Percentiles rank a stretch among this genome's conserved stretches.
Evolutionary conservation across 331 rosid species (phyloP).

Genomic region (Prunus yedoensis): DNA sequence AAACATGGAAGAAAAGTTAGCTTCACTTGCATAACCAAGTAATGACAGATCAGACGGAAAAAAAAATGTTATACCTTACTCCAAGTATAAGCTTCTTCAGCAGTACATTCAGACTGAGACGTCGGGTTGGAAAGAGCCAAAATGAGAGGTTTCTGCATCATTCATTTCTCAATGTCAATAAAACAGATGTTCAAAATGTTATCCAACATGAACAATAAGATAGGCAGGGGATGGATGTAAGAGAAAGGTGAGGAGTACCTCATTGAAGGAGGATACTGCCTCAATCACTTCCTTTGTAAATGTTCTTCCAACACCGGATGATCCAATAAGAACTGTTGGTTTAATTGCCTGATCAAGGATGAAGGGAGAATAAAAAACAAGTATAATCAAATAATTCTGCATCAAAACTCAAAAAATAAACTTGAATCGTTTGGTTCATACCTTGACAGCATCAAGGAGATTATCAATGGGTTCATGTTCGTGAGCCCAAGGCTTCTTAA

Average conservation of each 20-base stretch:
- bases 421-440: constrained; percentile 18
- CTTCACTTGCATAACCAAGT: background rate
- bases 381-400: background rate
- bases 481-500: constrained; percentile 99
- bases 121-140: constrained; percentile 97
- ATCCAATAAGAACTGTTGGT: constrained; percentile 90
- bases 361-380: background rate
- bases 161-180: constrained; percentile 22
- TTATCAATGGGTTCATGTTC: constrained; percentile 85
- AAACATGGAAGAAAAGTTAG: constrained; percentile 7
- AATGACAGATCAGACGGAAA: background rate
- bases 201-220: background rate
- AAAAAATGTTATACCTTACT: constrained; percentile 52
- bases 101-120: constrained; percentile 97
- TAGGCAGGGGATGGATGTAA: constrained; percentile 2
- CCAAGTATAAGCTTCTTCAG: constrained; percentile 98
- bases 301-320: constrained; percentile 88
- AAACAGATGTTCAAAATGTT: background rate
- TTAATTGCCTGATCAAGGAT: constrained; percentile 61
- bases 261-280: constrained; percentile 67
- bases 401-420: background rate
- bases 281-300: constrained; percentile 91
- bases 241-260: constrained; percentile 47
- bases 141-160: constrained; percentile 88
- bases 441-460: constrained; percentile 88